Conservation (phyloP, 805 yeast species). For the Candida andamanensis region DNA sequence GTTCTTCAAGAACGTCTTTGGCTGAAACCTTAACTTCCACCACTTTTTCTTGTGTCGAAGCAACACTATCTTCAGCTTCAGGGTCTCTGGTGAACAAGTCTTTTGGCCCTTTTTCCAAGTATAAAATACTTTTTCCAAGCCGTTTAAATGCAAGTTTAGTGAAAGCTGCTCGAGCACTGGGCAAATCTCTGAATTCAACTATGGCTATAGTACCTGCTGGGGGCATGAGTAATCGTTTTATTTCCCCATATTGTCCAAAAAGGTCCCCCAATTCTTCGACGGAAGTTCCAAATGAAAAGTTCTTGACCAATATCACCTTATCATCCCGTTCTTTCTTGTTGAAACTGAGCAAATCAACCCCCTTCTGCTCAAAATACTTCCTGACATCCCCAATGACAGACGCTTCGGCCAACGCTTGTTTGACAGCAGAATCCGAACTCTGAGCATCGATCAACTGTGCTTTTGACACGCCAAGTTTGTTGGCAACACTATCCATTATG, state of each 20-base stretch:
- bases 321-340: slow-evolving; percentile 69
- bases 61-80: slow-evolving; percentile 28
- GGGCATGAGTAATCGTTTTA: slow-evolving; percentile 83
- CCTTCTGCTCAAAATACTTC: slow-evolving; percentile 76
- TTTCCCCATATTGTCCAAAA: slow-evolving; percentile 73
- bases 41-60: slow-evolving; percentile 25
- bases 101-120: slow-evolving; percentile 91
- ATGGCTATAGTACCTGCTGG: slow-evolving; percentile 96
- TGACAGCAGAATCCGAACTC: slow-evolving; percentile 82
- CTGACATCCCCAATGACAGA: slow-evolving; percentile 91
- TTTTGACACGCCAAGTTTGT: slow-evolving; percentile 75
- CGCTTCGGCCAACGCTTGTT: slow-evolving; percentile 96
- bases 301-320: slow-evolving; percentile 74
- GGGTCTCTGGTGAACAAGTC: slow-evolving; percentile 67
- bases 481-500: slow-evolving; percentile 83
- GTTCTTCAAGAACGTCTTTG: slow-evolving; percentile 34
- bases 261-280: slow-evolving; percentile 75
- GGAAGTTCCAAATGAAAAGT: slow-evolving; percentile 85
- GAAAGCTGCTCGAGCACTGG: slow-evolving; percentile 87
- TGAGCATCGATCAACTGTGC: slow-evolving; percentile 84
- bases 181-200: slow-evolving; percentile 77
- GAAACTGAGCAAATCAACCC: slow-evolving; percentile 78
- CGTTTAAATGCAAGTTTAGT: slow-evolving; percentile 81
- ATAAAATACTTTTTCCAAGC: slow-evolving; percentile 79
- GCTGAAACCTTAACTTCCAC: slow-evolving; percentile 44